phyloP scores from a whole-genome alignment of 2,329 filamentous ascomycete species.

The Fusarium pininemorale region DNA sequence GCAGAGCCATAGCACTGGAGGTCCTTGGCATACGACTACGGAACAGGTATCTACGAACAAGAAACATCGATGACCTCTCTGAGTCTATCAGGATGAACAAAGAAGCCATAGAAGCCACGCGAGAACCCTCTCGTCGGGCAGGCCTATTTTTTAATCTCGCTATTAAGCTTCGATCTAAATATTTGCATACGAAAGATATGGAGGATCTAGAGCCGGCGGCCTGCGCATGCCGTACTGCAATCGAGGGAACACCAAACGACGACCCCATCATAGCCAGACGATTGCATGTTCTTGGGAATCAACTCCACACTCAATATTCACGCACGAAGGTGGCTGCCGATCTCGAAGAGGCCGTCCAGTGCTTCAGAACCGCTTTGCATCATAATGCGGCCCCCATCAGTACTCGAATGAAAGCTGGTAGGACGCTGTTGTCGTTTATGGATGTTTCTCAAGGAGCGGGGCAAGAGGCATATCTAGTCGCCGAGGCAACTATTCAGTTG shows the following conservation, averaged over 20 bases:
- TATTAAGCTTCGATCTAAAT: neutral
- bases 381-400: neutral
- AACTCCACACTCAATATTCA: neutral
- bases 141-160: fast-evolving
- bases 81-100: neutral
- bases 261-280: neutral
- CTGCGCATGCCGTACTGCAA: neutral
- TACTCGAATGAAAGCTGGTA: neutral
- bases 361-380: neutral
- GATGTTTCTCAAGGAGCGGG: neutral
- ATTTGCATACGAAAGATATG: neutral
- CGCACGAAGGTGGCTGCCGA: neutral
- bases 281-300: neutral
- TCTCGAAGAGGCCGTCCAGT: neutral
- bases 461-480: neutral
- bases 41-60: neutral
- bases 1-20: too few relatives aligned
- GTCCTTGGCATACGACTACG: neutral
- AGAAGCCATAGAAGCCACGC: too few relatives aligned
- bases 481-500: neutral
- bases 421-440: neutral
- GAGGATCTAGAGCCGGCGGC: fast-evolving
- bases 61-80: fast-evolving
- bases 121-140: neutral
- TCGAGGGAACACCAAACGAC: neutral